Base-by-base conservation (phyloP, 306 rosid species). In the Cucumis melo region DNA sequence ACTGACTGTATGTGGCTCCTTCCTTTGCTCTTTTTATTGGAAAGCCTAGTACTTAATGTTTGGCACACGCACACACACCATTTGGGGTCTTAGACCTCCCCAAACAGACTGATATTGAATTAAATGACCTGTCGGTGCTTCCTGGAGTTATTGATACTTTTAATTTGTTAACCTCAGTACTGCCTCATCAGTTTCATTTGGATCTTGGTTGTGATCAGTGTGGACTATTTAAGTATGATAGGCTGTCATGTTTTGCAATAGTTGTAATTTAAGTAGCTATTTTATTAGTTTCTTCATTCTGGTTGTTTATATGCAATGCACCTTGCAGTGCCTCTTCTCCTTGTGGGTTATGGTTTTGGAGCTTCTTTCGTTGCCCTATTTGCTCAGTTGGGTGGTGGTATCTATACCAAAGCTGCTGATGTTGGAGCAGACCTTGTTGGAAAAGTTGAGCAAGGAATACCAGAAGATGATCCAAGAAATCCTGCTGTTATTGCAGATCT, bases 381-480 rank as follows among this genome's bases (percentile, higher is more conserved):
- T 81, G 98, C 98, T 61, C 98, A 94, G 82, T 80, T 94, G 91
- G 98, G 98, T 80, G 98, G 98, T 80, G 98, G 98, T 80, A 94
- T 94, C 82, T 94, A 36, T 82, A 94, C 98, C 71, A 94, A 94
- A 85, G 98, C 98, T 11, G 98, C 98, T 42, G 98, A 94, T 87
- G 97, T 94, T 63, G 98, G 98, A 72, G 98, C 98, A 39, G 98
- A 94, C 81, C 98, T 94, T 76, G 97, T 94, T 80, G 98, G 98
- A 79, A 94, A 94, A 89, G 92, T 94, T 63, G 98, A 94, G 87
- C 97, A 91, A 86, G 98, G 98, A 77, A 94, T 94, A 85, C 98
- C 98, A 48, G 98, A 94, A 87, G 98, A 94, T 83, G 98, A 94
- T 78, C 98, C 98, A 34, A 87, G 98, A 79, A 94, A 94, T 82